Conservation (phyloP, 768 basidiomycete species). For the Collybia sordida region DNA sequence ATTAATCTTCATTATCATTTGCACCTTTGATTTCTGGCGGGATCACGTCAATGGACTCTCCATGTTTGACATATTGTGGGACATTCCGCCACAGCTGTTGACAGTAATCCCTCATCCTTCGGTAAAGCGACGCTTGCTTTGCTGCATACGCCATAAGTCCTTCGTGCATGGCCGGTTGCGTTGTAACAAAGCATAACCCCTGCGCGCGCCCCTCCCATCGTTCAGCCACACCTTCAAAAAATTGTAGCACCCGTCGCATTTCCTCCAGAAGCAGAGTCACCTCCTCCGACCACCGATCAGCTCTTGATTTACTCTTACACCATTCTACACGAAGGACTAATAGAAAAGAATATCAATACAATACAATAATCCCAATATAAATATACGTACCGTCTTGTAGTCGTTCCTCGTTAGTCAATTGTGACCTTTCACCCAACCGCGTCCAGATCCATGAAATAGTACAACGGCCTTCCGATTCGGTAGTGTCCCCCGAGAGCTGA, state of each 20-base stretch:
- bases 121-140: not conserved
- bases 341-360: not conserved
- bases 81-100: not conserved
- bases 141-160: not conserved
- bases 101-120: not conserved
- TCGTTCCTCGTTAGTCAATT: not conserved
- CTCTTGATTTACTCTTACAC: slow-evolving; percentile 1
- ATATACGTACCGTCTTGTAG: slow-evolving; percentile 1
- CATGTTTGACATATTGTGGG: not conserved
- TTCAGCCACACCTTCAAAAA: not conserved
- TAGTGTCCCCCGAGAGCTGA: not conserved
- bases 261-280: not conserved
- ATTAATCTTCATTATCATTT: not conserved
- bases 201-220: not conserved
- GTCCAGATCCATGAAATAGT: not conserved
- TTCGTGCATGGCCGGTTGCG: not conserved
- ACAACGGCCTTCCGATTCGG: not conserved
- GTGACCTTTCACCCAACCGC: not conserved
- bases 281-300: not conserved
- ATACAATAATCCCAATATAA: not conserved
- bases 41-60: not conserved
- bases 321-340: slow-evolving; percentile 4
- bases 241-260: slow-evolving; percentile 2
- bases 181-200: not conserved
- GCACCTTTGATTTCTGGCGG: not conserved